These are phyloP conservation scores for Pythium vanterpoolii DNA, from an alignment of 352 stramenopile genomes.

Conservation along the genomic window DNA sequence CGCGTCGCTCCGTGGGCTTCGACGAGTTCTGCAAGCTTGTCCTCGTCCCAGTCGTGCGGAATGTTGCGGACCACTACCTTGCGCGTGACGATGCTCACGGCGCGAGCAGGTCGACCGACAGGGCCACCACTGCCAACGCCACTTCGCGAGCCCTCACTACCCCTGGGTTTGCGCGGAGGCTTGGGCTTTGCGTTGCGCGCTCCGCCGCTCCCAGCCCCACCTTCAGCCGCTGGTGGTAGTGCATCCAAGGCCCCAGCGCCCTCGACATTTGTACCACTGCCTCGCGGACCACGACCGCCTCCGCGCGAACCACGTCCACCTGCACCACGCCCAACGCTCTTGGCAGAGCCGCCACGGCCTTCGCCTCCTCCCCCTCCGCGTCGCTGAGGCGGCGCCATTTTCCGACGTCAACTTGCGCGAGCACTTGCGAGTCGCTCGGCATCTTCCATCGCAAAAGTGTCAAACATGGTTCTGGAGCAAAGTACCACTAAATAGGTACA, in stretches of 20 bases:
- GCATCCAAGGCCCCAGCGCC: background rate
- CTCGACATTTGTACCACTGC: background rate
- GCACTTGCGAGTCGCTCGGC: background rate
- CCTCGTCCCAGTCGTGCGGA: constrained; percentile 38
- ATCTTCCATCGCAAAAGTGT: constrained; percentile 12
- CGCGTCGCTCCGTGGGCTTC: constrained; percentile 32
- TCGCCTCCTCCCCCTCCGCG: constrained; percentile 10
- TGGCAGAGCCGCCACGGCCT: constrained; percentile 4
- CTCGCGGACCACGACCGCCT: constrained; percentile 4
- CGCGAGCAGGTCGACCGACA: constrained; percentile 32
- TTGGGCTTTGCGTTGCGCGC: constrained; percentile 2
- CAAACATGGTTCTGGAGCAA: too few species aligned
- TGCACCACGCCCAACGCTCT: constrained; percentile 9
- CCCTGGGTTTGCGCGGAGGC: constrained; percentile 4
- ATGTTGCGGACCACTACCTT: constrained; percentile 77
- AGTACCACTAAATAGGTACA: background rate
- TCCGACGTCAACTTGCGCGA: constrained; percentile 12
- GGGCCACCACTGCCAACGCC: constrained; percentile 8
- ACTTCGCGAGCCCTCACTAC: constrained; percentile 13
- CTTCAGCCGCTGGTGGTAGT: background rate
- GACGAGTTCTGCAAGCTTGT: constrained; percentile 36
- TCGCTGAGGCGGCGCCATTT: constrained; percentile 18
- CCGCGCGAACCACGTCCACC: background rate
- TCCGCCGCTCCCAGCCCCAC: background rate
- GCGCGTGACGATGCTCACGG: constrained; percentile 33